Percentiles rank a stretch among this genome's conserved stretches.
phyloP scores from a whole-genome alignment of 495 filamentous ascomycete species.

The Rusavskia elegans region DNA sequence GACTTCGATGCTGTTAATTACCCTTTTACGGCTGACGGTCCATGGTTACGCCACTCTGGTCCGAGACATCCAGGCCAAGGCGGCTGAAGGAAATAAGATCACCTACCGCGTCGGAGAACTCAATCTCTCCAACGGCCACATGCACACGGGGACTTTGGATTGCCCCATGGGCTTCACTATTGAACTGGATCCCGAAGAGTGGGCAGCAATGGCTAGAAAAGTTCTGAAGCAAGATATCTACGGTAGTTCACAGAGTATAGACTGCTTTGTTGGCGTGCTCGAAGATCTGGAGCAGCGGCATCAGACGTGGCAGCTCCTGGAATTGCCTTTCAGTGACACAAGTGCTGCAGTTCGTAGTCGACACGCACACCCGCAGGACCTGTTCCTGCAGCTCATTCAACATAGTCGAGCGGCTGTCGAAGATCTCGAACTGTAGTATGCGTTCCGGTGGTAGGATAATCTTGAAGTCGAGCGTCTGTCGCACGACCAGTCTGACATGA shows the following conservation, averaged over 20 bases:
- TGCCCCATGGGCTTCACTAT: constrained; percentile 13
- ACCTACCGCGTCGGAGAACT: constrained; percentile 8
- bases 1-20: constrained; percentile 6
- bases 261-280: constrained; percentile 1
- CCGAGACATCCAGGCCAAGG: constrained; percentile 6
- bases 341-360: background rate
- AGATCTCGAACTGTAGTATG: too few relatives aligned
- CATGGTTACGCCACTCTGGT: constrained; percentile 8
- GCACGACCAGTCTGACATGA: too few relatives aligned
- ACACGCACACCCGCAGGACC: background rate
- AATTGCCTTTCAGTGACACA: background rate
- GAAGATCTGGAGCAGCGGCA: constrained; percentile 6
- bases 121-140: background rate
- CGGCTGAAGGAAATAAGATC: constrained; percentile 2
- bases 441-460: too few relatives aligned
- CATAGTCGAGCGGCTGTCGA: too few relatives aligned
- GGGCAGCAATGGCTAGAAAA: constrained; percentile 9
- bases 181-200: constrained; percentile 8
- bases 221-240: constrained; percentile 6
- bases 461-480: too few relatives aligned
- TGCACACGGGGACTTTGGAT: constrained; percentile 8
- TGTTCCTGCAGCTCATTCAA: too few relatives aligned
- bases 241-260: background rate
- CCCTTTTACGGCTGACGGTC: constrained; percentile 5
- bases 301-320: constrained; percentile 1